Evolutionary conservation across 495 filamentous ascomycete genomes (phyloP).

Genomic region (Aspergillus heteromorphus): DNA sequence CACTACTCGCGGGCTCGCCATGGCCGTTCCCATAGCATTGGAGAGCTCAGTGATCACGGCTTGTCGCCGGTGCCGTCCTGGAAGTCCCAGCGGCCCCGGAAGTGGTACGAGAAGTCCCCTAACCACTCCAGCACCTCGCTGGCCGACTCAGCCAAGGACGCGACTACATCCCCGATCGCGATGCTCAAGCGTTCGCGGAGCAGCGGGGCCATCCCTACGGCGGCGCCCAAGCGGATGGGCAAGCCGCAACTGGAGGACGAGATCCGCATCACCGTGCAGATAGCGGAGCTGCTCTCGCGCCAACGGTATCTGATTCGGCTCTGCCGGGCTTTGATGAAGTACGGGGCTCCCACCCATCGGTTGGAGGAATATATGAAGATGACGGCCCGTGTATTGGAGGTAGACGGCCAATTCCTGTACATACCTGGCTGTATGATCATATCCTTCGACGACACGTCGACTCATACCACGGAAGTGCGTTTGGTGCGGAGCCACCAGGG

Average conservation of each 20-base stretch:
- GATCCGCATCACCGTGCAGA: constrained; percentile 80
- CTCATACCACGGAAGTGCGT: constrained; percentile 90
- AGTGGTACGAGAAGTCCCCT: constrained; percentile 60
- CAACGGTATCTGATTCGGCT: constrained; percentile 82
- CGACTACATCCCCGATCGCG: constrained; percentile 27
- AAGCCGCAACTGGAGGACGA: constrained; percentile 54
- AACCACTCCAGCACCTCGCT: constrained; percentile 47
- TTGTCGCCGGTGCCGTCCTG: constrained; percentile 33
- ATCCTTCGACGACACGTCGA: constrained; percentile 83
- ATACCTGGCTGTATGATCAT: constrained; percentile 95
- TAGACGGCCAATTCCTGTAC: constrained; percentile 88
- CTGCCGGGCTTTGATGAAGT: constrained; percentile 82
- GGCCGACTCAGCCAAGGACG: constrained; percentile 39
- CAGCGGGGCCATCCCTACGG: constrained; percentile 31
- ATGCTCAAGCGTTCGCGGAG: constrained; percentile 44
- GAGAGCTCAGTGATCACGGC: constrained; percentile 27
- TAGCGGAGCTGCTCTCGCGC: constrained; percentile 75
- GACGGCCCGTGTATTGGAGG: constrained; percentile 82
- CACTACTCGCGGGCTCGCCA: constrained; percentile 23
- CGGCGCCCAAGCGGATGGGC: constrained; percentile 40
- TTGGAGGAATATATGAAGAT: constrained; percentile 86
- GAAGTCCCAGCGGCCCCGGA: constrained; percentile 40
- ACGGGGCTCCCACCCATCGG: constrained; percentile 72
- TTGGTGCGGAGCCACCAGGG: constrained; percentile 72
- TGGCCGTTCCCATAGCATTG: constrained; percentile 32